phyloP scores from a whole-genome alignment of 495 filamentous ascomycete genomes.

The Talaromyces proteolyticus region DNA sequence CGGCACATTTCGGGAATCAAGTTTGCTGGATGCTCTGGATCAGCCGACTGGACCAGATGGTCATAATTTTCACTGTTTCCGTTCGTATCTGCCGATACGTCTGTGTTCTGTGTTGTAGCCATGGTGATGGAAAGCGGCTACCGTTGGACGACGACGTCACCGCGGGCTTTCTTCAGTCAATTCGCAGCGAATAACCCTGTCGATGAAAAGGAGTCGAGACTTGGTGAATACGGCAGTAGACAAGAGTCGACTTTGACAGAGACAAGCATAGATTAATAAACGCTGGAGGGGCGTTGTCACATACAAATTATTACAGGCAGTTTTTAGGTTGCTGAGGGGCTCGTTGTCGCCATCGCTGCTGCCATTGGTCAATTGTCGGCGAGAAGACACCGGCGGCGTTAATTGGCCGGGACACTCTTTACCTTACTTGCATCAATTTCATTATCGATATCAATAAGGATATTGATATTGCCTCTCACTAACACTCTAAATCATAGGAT shows the following conservation, averaged over 20 bases:
- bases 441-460: too few relatives aligned
- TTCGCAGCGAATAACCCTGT: too few relatives aligned
- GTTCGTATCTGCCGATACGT: conserved; percentile 5
- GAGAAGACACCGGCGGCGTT: not conserved
- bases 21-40: conserved; percentile 84
- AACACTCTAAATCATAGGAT: too few relatives aligned
- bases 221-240: too few relatives aligned
- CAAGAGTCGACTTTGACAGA: too few relatives aligned
- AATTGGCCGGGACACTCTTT: not conserved
- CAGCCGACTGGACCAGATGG: conserved; percentile 59
- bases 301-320: not conserved
- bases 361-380: conserved; percentile 2
- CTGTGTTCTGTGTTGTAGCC: conserved; percentile 7
- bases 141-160: not conserved
- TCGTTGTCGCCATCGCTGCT: conserved; percentile 3
- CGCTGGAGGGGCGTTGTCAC: too few relatives aligned
- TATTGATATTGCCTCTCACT: too few relatives aligned
- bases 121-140: not conserved
- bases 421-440: too few relatives aligned
- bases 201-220: too few relatives aligned
- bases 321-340: not conserved
- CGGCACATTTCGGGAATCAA: conserved; percentile 86
- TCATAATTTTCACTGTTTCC: conserved; percentile 48
- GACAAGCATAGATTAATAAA: too few relatives aligned
- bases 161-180: too few relatives aligned